A percentile compares a stretch with the other conserved stretches of the same genome.
phyloP scores from a whole-genome alignment of 2,329 filamentous ascomycete species.

The Penicillium sp. region DNA sequence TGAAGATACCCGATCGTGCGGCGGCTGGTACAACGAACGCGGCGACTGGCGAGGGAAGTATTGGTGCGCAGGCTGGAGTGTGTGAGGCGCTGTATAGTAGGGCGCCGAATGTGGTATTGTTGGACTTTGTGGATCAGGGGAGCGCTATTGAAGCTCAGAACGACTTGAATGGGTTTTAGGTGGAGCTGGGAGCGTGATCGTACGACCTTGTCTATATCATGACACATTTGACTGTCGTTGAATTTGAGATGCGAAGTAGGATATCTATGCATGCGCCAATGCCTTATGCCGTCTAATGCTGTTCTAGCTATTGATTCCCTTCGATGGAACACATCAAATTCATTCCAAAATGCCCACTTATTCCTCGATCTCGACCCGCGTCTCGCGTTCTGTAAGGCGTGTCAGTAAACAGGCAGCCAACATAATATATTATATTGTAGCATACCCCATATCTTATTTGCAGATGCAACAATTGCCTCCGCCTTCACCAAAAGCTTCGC shows the following conservation, averaged over 20 bases:
- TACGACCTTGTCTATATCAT: not conserved
- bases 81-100: constrained; percentile 43
- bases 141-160: constrained; percentile 45
- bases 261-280: constrained; percentile 49
- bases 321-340: not conserved
- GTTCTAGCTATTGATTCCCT: not conserved
- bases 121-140: constrained; percentile 50
- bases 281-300: not conserved
- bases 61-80: constrained; percentile 43
- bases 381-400: constrained; percentile 34
- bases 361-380: constrained; percentile 40
- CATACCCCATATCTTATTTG: constrained; percentile 66
- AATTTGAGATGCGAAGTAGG: not conserved
- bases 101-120: constrained; percentile 46
- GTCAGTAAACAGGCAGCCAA: not conserved
- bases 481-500: constrained; percentile 68
- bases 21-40: constrained; percentile 46
- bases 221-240: not conserved
- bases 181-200: not conserved
- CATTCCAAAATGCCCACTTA: constrained; percentile 8
- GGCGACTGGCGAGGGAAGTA: constrained; percentile 43
- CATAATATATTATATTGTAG: not conserved
- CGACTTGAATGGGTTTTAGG: constrained; percentile 40
- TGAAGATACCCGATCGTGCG: constrained; percentile 46
- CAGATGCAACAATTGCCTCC: constrained; percentile 66